phyloP scores from a whole-genome alignment of 1,284 basidiomycete genomes.

The Exobasidium cylindrosporum region DNA sequence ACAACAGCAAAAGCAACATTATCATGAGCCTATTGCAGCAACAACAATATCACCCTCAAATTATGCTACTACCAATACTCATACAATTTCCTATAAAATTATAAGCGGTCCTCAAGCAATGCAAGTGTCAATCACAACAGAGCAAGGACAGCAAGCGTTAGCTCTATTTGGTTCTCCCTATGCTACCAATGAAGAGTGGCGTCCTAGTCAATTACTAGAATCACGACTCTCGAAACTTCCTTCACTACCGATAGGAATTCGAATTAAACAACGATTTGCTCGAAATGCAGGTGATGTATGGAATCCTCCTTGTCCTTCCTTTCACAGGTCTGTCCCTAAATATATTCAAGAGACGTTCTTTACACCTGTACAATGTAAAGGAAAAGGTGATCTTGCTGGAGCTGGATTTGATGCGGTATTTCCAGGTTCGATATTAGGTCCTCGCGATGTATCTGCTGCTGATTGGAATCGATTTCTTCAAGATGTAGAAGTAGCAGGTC shows the following conservation, averaged over 20 bases:
- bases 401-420: constrained; percentile 23
- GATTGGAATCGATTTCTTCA: constrained; percentile 25
- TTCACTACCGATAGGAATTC: constrained; percentile 1
- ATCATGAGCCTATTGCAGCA: too few species aligned
- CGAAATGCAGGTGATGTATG: constrained; percentile 17
- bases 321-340: not conserved
- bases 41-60: too few species aligned
- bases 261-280: constrained; percentile 26
- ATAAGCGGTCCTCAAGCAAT: too few species aligned
- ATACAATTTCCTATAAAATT: too few species aligned
- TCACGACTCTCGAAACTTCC: not conserved
- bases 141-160: not conserved
- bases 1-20: too few species aligned
- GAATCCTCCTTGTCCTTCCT: constrained; percentile 21
- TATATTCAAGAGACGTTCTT: constrained; percentile 5
- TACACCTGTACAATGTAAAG: constrained; percentile 14
- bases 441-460: constrained; percentile 20
- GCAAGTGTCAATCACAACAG: not conserved
- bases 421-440: constrained; percentile 17
- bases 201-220: not conserved
- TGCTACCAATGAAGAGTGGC: constrained; percentile 7
- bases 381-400: constrained; percentile 15
- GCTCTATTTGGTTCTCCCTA: constrained; percentile 1
- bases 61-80: too few species aligned
- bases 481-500: constrained; percentile 19